These are phyloP conservation scores for Vitis riparia DNA, from an alignment of 164 flowering plant species.

Conservation along the genomic window DNA sequence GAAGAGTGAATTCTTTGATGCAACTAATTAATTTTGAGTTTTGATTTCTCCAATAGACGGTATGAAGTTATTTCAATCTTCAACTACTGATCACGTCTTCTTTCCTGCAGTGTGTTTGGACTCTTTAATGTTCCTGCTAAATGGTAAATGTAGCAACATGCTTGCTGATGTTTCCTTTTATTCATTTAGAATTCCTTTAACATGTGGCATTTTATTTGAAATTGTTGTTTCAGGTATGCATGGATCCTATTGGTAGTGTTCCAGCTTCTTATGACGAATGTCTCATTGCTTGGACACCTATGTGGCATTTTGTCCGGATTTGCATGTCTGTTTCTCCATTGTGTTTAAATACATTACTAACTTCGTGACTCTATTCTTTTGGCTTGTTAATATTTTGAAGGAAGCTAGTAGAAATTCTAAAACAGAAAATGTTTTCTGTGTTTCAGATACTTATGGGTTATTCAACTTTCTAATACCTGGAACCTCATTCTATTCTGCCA, in stretches of 20 bases:
- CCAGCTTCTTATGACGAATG: slow-evolving; percentile 92
- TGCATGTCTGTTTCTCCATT: slow-evolving; percentile 66
- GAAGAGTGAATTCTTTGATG: too few species aligned
- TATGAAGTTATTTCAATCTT: too few species aligned
- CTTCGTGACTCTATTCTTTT: neutral
- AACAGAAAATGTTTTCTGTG: neutral
- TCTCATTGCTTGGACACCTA: slow-evolving; percentile 92
- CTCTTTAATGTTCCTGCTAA: slow-evolving; percentile 94
- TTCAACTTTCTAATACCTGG: slow-evolving; percentile 82
- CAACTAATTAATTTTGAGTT: too few species aligned
- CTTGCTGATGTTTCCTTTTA: neutral
- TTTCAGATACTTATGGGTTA: slow-evolving; percentile 75
- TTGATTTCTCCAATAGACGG: too few species aligned
- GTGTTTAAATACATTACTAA: neutral
- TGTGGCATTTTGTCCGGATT: slow-evolving; percentile 98
- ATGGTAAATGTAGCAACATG: slow-evolving; percentile 49
- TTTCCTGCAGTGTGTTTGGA: slow-evolving; percentile 85
- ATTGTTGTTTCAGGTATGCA: slow-evolving; percentile 67
- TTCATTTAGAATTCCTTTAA: slow-evolving; percentile 5
- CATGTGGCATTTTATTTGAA: slow-evolving; percentile 10
- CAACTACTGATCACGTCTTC: slow-evolving; percentile 4
- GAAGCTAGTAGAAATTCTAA: slow-evolving; percentile 1
- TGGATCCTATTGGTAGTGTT: slow-evolving; percentile 80
- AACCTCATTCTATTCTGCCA: slow-evolving; percentile 69
- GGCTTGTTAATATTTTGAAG: neutral